phyloP scores from a whole-genome alignment of 768 basidiomycete genomes.

The Dentipellis fragilis region DNA sequence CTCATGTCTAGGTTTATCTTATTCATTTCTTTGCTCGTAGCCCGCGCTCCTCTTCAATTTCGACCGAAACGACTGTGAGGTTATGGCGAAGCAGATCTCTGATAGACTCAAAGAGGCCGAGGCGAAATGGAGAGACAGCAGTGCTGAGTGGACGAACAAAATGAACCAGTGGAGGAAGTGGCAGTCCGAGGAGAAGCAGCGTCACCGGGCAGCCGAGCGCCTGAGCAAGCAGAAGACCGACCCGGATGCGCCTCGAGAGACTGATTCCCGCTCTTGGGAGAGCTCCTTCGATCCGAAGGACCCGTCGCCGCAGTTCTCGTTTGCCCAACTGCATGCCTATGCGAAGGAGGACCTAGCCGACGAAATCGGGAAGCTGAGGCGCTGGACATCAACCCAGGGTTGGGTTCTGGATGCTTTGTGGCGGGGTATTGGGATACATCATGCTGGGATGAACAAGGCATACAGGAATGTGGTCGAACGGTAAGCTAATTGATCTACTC shows the following conservation, averaged over 20 bases:
- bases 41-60: constrained; percentile 64
- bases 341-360: constrained; percentile 37
- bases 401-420: constrained; percentile 40
- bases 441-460: constrained; percentile 55
- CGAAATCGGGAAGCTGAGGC: constrained; percentile 31
- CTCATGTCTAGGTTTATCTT: background rate
- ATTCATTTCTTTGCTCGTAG: constrained; percentile 20
- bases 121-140: constrained; percentile 34
- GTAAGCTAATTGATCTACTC: constrained; percentile 18
- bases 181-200: constrained; percentile 34
- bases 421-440: constrained; percentile 62
- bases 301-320: constrained; percentile 51
- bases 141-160: constrained; percentile 39
- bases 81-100: constrained; percentile 33
- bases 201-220: constrained; percentile 33
- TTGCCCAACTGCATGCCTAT: constrained; percentile 36
- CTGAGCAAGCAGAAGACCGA: constrained; percentile 30
- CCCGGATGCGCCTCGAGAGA: constrained; percentile 18
- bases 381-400: constrained; percentile 22
- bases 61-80: constrained; percentile 49
- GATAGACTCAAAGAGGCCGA: constrained; percentile 33
- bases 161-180: constrained; percentile 42
- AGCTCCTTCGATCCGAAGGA: constrained; percentile 46
- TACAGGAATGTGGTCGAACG: constrained; percentile 53
- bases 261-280: constrained; percentile 31